These are phyloP conservation scores for Populus hybrid DNA, from an alignment of 441 rosid species.

Conservation along the genomic window DNA sequence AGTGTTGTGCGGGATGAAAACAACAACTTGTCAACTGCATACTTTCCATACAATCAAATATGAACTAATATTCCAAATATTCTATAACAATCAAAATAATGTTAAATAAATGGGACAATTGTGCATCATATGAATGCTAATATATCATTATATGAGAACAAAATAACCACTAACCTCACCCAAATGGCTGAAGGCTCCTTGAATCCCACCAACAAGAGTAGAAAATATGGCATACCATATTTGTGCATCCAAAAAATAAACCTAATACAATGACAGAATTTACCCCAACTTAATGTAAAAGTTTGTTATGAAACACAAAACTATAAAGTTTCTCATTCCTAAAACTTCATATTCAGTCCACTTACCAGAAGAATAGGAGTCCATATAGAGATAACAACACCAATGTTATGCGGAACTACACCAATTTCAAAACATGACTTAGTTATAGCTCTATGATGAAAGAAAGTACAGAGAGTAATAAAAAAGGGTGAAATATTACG, in stretches of 20 bases:
- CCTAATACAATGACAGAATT: constrained; percentile 43
- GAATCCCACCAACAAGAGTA: constrained; percentile 92
- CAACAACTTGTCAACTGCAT: neutral
- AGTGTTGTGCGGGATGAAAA: constrained; percentile 7
- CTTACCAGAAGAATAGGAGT: constrained; percentile 90
- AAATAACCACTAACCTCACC: constrained; percentile 70
- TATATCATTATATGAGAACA: constrained; percentile 13
- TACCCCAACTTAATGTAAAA: constrained; percentile 2
- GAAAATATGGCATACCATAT: constrained; percentile 97
- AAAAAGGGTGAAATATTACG: constrained; percentile 37
- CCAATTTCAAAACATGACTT: constrained; percentile 22
- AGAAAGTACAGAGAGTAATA: constrained; percentile 9
- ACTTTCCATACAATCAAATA: neutral
- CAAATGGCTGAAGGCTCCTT: constrained; percentile 96
- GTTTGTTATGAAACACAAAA: neutral
- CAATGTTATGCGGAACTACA: constrained; percentile 77
- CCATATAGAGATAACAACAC: constrained; percentile 92
- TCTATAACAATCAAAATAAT: neutral
- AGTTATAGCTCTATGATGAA: constrained; percentile 16
- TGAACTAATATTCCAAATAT: neutral
- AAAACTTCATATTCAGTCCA: constrained; percentile 16
- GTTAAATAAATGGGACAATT: neutral
- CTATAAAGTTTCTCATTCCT: neutral
- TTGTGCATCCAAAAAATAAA: constrained; percentile 92
- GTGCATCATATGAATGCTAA: neutral